Conservation (phyloP, 106 monocot species). For the Chionographis japonica region DNA sequence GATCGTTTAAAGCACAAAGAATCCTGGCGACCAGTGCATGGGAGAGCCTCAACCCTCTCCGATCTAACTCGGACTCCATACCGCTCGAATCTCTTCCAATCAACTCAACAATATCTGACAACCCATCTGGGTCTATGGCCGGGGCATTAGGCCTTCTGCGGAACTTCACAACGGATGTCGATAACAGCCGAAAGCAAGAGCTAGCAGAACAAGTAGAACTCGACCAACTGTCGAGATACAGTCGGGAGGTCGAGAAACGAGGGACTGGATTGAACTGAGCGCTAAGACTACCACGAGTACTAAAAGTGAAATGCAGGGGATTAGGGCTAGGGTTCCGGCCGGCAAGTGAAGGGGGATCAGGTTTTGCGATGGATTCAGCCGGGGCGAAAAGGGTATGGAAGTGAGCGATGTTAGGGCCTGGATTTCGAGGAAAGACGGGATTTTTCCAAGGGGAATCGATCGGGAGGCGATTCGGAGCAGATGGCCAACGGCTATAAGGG, state of each 20-base stretch:
- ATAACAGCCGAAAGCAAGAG: background rate
- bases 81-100: background rate
- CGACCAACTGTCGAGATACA: no score
- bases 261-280: no score
- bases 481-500: background rate
- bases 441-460: background rate
- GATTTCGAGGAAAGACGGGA: background rate
- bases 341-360: background rate
- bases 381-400: background rate
- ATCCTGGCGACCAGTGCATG: slow-evolving; percentile 14
- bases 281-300: no score
- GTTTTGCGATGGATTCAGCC: background rate
- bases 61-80: no score
- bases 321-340: no score
- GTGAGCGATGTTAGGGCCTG: background rate
- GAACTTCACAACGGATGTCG: background rate
- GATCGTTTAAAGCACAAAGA: slow-evolving; percentile 29
- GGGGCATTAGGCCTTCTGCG: background rate
- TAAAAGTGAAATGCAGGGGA: no score
- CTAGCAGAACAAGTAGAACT: background rate
- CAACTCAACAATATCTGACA: slow-evolving; percentile 29
- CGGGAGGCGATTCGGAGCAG: background rate
- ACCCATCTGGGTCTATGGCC: background rate
- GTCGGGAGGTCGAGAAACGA: no score
- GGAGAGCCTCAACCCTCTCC: slow-evolving; percentile 2